A percentile compares a stretch with the other conserved stretches of the same genome.
Evolutionary conservation across 257 asterid species (phyloP).

Genomic region (Agastache rugosa): DNA sequence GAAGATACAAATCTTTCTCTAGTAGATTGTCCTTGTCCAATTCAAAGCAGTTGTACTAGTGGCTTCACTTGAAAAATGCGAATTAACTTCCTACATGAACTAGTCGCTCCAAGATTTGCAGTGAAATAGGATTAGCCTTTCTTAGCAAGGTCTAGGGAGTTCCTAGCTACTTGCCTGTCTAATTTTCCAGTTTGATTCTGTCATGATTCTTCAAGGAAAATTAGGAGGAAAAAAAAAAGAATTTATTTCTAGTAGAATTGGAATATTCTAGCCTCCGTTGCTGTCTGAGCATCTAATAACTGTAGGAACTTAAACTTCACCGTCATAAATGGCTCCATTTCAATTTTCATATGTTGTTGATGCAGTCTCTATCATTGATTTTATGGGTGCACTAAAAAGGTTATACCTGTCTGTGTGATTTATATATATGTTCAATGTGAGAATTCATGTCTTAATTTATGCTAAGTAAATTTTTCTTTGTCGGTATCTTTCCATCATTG

Average conservation of each 20-base stretch:
- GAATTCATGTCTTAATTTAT: background rate
- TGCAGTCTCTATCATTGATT: background rate
- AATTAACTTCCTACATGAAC: background rate
- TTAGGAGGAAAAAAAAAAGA: background rate
- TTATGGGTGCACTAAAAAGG: background rate
- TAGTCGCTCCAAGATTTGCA: background rate
- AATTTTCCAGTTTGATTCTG: background rate
- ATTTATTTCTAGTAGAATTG: background rate
- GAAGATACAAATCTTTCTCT: background rate
- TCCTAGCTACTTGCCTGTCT: background rate
- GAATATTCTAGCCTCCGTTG: background rate
- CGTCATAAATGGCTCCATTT: background rate
- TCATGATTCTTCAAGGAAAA: background rate
- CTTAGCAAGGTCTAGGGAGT: slow-evolving; percentile 3
- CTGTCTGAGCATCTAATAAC: background rate
- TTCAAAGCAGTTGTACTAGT: background rate
- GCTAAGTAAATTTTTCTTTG: slow-evolving; percentile 1
- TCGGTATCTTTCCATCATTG: slow-evolving; percentile 30
- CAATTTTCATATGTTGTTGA: background rate
- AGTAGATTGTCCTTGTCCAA: slow-evolving; percentile 9
- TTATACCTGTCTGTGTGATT: background rate
- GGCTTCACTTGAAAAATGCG: background rate
- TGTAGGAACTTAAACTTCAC: background rate
- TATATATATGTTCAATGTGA: slow-evolving; percentile 10
- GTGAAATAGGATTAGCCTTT: background rate